These are phyloP conservation scores for Colletotrichum sp. DNA, from an alignment of 2,329 filamentous ascomycete species.

Conservation along the genomic window DNA sequence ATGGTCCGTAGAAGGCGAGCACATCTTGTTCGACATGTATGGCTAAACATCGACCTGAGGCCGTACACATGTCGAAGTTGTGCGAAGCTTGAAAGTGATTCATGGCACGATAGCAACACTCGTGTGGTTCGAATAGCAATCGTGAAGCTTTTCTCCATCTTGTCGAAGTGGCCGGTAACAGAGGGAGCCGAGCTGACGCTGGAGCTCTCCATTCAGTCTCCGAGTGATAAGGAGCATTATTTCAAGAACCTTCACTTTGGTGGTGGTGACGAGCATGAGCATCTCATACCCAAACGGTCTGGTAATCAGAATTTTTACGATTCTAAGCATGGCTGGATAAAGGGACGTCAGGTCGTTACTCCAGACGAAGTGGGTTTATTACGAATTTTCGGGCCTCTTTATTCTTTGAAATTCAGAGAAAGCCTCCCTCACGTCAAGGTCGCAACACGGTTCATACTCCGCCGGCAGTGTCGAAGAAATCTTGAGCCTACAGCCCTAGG, in stretches of 20 bases:
- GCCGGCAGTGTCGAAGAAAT: conserved; percentile 36
- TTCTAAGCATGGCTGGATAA: conserved; percentile 33
- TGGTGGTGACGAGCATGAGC: conserved; percentile 17
- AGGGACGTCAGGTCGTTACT: conserved; percentile 27
- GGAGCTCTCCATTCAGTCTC: conserved; percentile 37
- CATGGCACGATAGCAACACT: background rate
- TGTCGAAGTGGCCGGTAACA: conserved; percentile 29
- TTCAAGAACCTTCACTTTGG: conserved; percentile 34
- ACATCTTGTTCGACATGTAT: conserved; percentile 32
- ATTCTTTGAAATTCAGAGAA: background rate
- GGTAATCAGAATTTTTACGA: conserved; percentile 26
- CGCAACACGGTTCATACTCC: conserved; percentile 35
- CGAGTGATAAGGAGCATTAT: conserved; percentile 38
- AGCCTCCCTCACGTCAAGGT: conserved; percentile 27
- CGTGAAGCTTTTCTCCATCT: conserved; percentile 33
- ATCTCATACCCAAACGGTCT: background rate
- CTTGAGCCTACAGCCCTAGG: conserved; percentile 20
- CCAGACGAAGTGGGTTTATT: conserved; percentile 26
- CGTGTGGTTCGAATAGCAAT: conserved; percentile 25
- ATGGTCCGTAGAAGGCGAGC: conserved; percentile 22
- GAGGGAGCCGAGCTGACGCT: conserved; percentile 28
- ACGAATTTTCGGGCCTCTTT: conserved; percentile 27
- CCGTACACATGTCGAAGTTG: conserved; percentile 28
- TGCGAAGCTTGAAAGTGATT: background rate
- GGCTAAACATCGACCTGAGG: conserved; percentile 32